Base-by-base conservation (phyloP, 192 early-diverging fungal genomes). In the Diversispora eburnea region DNA sequence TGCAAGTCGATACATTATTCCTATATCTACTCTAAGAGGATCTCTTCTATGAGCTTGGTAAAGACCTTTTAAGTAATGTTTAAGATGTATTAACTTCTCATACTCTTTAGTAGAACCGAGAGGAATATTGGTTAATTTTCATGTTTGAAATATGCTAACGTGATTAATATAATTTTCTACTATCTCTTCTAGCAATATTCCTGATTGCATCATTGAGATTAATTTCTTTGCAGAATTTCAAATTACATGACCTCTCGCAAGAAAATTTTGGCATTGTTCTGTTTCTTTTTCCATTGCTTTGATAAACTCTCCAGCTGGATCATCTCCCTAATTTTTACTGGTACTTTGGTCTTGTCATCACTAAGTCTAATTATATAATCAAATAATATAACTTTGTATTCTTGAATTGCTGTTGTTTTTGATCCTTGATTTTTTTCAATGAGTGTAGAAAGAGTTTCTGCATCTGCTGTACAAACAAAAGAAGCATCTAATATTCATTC, bases 41-140 rank as follows among this genome's bases (percentile, higher is more conserved):
- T 59, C 58, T 59, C 25, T 59, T 59, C 17, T 59, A 59, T 59
- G 58, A 59, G 58, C 58, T 59, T 22, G 58, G 58, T 59, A 33
- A 59, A 59, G 58, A 59, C 58, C 58, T 59, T 59, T 59, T 59
- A 59, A 59, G 25, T 59, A 59, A 59, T 59, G 1, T 59, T 59
- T 59, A 59, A 59, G 58, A 22, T 59, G 58, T 13, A 59, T 59
- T 59, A 59, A 59, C n/a, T 59, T 59, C 3, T 59, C 3, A 33
- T 59, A 59, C n/a, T 59, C 58, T 59, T 59, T 59, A 59, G n/a
- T n/a, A n/a, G n/a, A n/a, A n/a, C 58, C n/a, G 58, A 59, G 17
- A 22, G 8, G 8, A 59, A 59, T 2, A 15, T 59, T 59, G 17
- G 9, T n/a, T 59, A 59, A 2, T 59, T 59, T 3, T n/a, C 58